These are phyloP conservation scores for Colletotrichum musae DNA, from an alignment of 2,329 filamentous ascomycete species.

Conservation along the genomic window DNA sequence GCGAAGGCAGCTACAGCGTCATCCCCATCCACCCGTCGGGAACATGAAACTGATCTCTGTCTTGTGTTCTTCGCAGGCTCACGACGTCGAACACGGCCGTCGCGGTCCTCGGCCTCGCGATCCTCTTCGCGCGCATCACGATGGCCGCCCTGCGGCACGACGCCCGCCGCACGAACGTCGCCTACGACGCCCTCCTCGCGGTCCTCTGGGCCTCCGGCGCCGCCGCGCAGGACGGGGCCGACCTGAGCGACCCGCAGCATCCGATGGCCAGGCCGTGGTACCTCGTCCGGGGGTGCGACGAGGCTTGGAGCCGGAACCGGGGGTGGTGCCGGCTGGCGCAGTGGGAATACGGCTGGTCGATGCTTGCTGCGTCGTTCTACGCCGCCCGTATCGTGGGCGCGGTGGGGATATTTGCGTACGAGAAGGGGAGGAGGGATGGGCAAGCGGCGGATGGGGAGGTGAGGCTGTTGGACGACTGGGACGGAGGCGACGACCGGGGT, in stretches of 20 bases:
- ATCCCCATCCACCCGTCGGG: too few species aligned
- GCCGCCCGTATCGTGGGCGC: neutral
- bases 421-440: conserved; percentile 3
- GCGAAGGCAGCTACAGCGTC: too few species aligned
- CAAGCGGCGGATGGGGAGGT: neutral
- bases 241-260: conserved; percentile 46
- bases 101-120: conserved; percentile 48
- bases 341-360: conserved; percentile 6
- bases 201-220: conserved; percentile 48
- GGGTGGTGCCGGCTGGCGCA: neutral
- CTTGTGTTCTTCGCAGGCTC: conserved; percentile 40
- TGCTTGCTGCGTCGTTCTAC: conserved; percentile 12
- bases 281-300: conserved; percentile 43
- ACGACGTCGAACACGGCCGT: conserved; percentile 49
- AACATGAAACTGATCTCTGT: neutral
- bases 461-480: neutral
- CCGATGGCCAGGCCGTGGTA: conserved; percentile 47
- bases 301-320: neutral
- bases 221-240: conserved; percentile 43
- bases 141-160: conserved; percentile 45
- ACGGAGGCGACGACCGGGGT: neutral
- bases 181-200: conserved; percentile 49
- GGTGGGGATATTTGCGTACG: neutral
- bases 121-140: conserved; percentile 46
- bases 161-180: conserved; percentile 38